These are phyloP conservation scores for Saccharomycopsis microspora DNA, from an alignment of 805 yeast genomes.

Conservation along the genomic window DNA sequence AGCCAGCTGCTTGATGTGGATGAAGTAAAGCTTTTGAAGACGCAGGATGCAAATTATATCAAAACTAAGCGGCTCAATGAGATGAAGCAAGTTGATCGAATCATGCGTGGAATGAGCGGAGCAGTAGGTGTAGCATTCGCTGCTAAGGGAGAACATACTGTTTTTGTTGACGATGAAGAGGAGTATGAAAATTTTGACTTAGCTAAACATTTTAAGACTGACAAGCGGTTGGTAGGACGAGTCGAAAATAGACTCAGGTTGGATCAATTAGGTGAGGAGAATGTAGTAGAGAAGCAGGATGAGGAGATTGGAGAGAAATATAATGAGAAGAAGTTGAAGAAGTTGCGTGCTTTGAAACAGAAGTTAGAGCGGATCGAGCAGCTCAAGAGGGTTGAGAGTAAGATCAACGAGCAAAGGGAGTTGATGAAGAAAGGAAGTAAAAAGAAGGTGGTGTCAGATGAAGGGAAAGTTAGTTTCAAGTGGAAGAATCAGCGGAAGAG, in stretches of 20 bases:
- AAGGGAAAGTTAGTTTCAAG: conserved; percentile 64
- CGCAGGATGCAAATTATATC: conserved; percentile 85
- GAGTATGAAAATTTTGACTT: conserved; percentile 51
- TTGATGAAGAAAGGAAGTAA: conserved; percentile 85
- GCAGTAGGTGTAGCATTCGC: conserved; percentile 31
- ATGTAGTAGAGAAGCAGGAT: conserved; percentile 10
- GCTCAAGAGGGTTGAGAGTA: conserved; percentile 53
- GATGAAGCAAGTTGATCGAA: conserved; percentile 44
- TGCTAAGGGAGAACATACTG: conserved; percentile 68
- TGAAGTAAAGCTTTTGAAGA: conserved; percentile 72
- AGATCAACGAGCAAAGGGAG: conserved; percentile 71
- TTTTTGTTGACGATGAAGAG: conserved; percentile 61
- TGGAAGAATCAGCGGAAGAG: conserved; percentile 74
- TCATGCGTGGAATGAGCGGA: conserved; percentile 25
- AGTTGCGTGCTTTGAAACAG: conserved; percentile 45
- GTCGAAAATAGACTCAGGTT: conserved; percentile 62
- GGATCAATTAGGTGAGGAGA: conserved; percentile 28
- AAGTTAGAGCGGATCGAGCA: conserved; percentile 62
- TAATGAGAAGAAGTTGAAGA: conserved; percentile 47
- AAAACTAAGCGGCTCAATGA: conserved; percentile 69
- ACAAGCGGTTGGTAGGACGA: conserved; percentile 44
- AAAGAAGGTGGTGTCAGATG: conserved; percentile 54
- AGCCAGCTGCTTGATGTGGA: conserved; percentile 50
- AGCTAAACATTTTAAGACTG: conserved; percentile 60
- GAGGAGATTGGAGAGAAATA: conserved; percentile 23